These are phyloP conservation scores for Mycotypha africana DNA, from an alignment of 371 early-diverging fungal species.

Conservation along the genomic window DNA sequence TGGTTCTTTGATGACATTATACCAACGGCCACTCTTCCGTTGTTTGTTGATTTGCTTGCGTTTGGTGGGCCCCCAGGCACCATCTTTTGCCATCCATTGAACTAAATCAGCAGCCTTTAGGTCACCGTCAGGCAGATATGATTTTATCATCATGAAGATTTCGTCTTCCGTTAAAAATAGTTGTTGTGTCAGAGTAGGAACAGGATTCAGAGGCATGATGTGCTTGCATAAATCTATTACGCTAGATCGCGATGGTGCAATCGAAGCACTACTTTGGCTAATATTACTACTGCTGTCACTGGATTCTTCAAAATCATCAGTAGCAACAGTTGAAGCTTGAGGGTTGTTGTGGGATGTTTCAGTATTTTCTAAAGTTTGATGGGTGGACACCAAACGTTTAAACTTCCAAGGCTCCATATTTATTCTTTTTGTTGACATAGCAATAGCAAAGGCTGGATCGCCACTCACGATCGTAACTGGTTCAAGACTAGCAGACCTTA, in stretches of 20 bases:
- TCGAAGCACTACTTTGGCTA: too few species aligned
- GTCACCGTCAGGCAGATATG: conserved; percentile 2
- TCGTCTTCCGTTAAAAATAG: too few species aligned
- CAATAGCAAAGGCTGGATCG: conserved; percentile 1
- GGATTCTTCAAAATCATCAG: too few species aligned
- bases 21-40: conserved; percentile 1
- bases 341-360: too few species aligned
- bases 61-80: not conserved
- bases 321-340: too few species aligned
- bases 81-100: not conserved
- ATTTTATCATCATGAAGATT: not conserved
- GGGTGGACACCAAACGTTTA: not conserved
- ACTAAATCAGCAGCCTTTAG: not conserved
- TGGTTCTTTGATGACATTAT: not conserved
- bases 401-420: conserved; percentile 6
- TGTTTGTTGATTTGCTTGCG: not conserved
- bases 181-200: too few species aligned
- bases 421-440: conserved; percentile 1
- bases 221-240: too few species aligned
- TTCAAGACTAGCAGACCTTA: not conserved
- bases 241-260: too few species aligned
- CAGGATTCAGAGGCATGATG: too few species aligned
- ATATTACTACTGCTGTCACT: too few species aligned
- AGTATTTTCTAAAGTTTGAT: too few species aligned
- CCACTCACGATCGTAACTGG: conserved; percentile 1